phyloP scores from a whole-genome alignment of 148 eudicot genomes.

The Heliamphora exappendiculata region DNA sequence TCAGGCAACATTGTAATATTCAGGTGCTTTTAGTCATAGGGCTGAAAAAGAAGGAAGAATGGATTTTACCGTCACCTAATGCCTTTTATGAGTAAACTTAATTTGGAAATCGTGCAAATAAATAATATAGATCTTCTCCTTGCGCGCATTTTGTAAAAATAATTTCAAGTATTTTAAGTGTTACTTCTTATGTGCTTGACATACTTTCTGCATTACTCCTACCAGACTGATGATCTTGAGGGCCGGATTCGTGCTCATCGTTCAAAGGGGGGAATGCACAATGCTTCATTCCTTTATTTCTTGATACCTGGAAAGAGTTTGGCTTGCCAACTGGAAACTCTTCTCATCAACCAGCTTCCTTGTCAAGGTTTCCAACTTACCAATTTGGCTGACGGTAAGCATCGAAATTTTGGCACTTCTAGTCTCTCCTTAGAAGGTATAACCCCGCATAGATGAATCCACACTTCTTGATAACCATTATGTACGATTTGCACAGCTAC shows the following conservation, averaged over 20 bases:
- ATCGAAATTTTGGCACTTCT: conserved; percentile 76
- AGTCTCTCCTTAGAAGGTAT: conserved; percentile 38
- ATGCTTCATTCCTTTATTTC: conserved; percentile 59
- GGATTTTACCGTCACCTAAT: neutral
- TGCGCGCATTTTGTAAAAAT: neutral
- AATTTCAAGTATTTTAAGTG: neutral
- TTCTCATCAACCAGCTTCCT: conserved; percentile 83
- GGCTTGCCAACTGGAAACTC: conserved; percentile 91
- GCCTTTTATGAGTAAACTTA: neutral
- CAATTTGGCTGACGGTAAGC: conserved; percentile 87
- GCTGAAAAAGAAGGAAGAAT: neutral
- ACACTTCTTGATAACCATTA: neutral
- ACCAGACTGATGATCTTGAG: conserved; percentile 90
- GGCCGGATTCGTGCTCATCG: conserved; percentile 84
- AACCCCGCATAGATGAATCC: conserved; percentile 26
- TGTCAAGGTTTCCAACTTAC: conserved; percentile 60
- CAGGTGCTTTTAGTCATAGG: neutral
- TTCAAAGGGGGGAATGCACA: conserved; percentile 61
- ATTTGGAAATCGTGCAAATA: neutral
- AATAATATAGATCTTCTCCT: neutral
- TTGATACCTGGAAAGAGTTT: conserved; percentile 78
- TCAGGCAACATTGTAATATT: neutral
- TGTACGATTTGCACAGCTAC: neutral
- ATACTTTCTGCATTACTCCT: neutral
- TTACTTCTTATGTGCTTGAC: neutral